Base-by-base conservation (phyloP, 257 asterid species). In the Craterostigma plantagineum region DNA sequence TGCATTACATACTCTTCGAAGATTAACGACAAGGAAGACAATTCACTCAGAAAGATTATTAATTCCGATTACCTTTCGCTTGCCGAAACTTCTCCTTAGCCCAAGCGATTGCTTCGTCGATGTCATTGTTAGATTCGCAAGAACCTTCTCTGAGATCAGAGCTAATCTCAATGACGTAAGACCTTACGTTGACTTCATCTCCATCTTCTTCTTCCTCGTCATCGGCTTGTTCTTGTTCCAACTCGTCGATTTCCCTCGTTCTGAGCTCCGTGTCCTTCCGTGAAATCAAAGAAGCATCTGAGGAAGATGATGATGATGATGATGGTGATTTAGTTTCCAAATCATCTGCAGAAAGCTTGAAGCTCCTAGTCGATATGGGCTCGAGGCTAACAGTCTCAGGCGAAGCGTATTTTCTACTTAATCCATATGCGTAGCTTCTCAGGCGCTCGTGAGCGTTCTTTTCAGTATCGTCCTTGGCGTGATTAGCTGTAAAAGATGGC, bases 61-160 rank as follows among this genome's bases (percentile, higher is more conserved):
- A 2, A 23, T 23, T 23, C 6, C 6, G 30, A 6, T 23, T 23
- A 23, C 30, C 30, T 23, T 23, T 2, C 4, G 30, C 30, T 14
- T 64, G 38, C 42, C 66, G 91, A 43, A 62, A 81, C 58, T 72
- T 81, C 75, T 71, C 92, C 55, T 75, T 81, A 0, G 83, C 94
- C 92, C 92, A 81, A 0, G 87, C 94, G 46, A 77, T 77, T 10
- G 92, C 92, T 55, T 81, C 94, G 63, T 77, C 80, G 0, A 81
- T 73, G 14, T 77, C 79, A 13, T 23, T 23, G 30, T 71, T 76
- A 8, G 82, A 70, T 49, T 81, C 87, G 14, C 63, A 68, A 1
- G 53, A 48, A 33, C 55, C 77, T 34, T 72, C 86, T 50, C 71
- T 67, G 44, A 50, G 38, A 14, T 55, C 74, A 8, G 73, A 58